phyloP scores from a whole-genome alignment of 2,329 filamentous ascomycete genomes.

The Meredithiella fracta region DNA sequence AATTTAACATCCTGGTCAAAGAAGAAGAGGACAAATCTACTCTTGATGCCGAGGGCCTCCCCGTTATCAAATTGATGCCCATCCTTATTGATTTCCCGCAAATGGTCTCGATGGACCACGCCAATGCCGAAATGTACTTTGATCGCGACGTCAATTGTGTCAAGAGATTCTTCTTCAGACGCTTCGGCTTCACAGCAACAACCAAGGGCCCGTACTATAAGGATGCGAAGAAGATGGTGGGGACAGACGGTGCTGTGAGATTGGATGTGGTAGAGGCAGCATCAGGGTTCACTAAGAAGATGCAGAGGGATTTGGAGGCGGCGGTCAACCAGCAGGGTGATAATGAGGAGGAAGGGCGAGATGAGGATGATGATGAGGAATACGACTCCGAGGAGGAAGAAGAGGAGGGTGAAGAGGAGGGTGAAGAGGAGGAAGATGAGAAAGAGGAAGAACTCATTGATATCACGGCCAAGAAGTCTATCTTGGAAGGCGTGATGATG shows the following conservation, averaged over 20 bases:
- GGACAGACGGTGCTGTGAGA: constrained; percentile 47
- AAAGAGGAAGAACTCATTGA: constrained; percentile 15
- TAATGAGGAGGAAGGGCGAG: constrained; percentile 20
- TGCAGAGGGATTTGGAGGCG: constrained; percentile 80
- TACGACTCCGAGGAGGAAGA: constrained; percentile 18
- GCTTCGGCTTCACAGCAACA: constrained; percentile 75
- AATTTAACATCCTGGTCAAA: constrained; percentile 86
- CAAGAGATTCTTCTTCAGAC: constrained; percentile 79
- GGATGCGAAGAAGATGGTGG: constrained; percentile 61
- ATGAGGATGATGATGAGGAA: constrained; percentile 21
- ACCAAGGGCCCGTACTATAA: constrained; percentile 72
- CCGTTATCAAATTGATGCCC: constrained; percentile 41
- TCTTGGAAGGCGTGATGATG: constrained; percentile 17
- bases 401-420: constrained; percentile 19
- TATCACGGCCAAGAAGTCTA: constrained; percentile 11
- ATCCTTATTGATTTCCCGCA: constrained; percentile 96
- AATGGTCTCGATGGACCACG: constrained; percentile 89
- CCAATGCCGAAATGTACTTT: constrained; percentile 93
- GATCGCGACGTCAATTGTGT: constrained; percentile 90
- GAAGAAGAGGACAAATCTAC: constrained; percentile 25
- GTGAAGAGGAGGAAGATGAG: constrained; percentile 16
- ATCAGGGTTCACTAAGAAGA: constrained; percentile 91
- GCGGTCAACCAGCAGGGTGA: constrained; percentile 62
- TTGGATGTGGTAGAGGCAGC: constrained; percentile 82
- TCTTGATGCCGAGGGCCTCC: constrained; percentile 20